A percentile compares a stretch with the other conserved stretches of the same genome.
Evolutionary conservation across 225 moss, liverwort and hornwort genomes (phyloP).

Genomic region (Sphagnum tenellum): DNA sequence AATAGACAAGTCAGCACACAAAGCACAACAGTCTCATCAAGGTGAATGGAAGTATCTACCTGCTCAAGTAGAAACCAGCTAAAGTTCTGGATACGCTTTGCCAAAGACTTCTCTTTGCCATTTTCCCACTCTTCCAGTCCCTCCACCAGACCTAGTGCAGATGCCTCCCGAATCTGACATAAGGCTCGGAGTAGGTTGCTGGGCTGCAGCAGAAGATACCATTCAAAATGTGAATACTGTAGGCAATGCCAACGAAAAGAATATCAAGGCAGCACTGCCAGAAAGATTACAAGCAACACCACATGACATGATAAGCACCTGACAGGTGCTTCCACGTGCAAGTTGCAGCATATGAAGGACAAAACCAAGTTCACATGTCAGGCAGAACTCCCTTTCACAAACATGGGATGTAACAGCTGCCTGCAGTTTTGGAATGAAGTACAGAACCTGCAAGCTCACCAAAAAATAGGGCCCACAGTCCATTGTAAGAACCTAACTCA

Average conservation of each 20-base stretch:
- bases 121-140: slow-evolving; percentile 59
- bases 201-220: slow-evolving; percentile 30
- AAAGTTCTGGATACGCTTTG: slow-evolving; percentile 56
- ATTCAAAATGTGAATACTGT: background rate
- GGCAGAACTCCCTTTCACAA: slow-evolving; percentile 64
- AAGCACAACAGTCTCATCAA: no score
- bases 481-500: no score
- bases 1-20: no score
- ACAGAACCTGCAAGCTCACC: slow-evolving; percentile 30
- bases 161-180: slow-evolving; percentile 54
- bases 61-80: slow-evolving; percentile 57
- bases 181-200: slow-evolving; percentile 58
- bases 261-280: no score
- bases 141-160: slow-evolving; percentile 54
- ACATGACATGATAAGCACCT: slow-evolving; percentile 18
- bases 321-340: slow-evolving; percentile 60
- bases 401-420: slow-evolving; percentile 50
- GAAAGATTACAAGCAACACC: no score
- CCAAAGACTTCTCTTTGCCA: slow-evolving; percentile 56
- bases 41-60: slow-evolving; percentile 9
- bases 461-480: no score
- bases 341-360: slow-evolving; percentile 65
- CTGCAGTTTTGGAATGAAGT: slow-evolving; percentile 52
- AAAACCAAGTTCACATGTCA: slow-evolving; percentile 68
- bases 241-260: no score